Base-by-base conservation (phyloP, 495 filamentous ascomycete genomes). In the Neurospora terricola region DNA sequence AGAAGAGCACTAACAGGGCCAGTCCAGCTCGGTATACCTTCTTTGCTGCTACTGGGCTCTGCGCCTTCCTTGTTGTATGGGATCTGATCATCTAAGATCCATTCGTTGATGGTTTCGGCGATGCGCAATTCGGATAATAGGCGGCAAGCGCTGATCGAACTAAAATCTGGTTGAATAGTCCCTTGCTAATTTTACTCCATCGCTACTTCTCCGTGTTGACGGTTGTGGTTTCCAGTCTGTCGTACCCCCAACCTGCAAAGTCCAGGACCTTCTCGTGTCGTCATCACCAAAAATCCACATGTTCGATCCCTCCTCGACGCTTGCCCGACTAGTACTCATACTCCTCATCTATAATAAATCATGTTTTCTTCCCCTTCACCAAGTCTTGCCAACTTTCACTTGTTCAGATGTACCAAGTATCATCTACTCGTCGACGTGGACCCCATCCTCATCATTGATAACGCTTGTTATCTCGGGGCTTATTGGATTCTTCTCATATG, bases 1-100 rank as follows among this genome's bases (percentile, higher is more conserved):
- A 95, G 81, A 89, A 91, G 77, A 95, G 94, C 45, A 88, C 89
- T 7, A 89, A 94, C 83, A 86, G 91, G 75, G 86, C 87, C 73
- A 97, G 94, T 85, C 91, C 93, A 43, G 96, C 96, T 36, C 90
- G 90, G 77, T 91, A 91, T 75, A 91, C 97, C 37, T 99, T 98
- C 78, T 97, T 91, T 82, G 92, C 90, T 14, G 94, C 93, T 8
- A 90, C 91, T 37, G 91, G 90, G 0, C 85, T 98, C 73, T 97
- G 94, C 80, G 83, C 88, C 4, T 90, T 91, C 77, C 85, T 99
- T 73, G 86, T 99, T 10, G 84, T 94, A n/a, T 99, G 94, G 93
- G 96, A 99, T 87, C 82, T 97, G 80, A 82, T 97, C 38, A 93
- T 97, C 80, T 98, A 83, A 78, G 70, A 71, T n/a, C n/a, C n/a